Conservation (phyloP, 176 grass and related monocot species). For the Stipa capillata region DNA sequence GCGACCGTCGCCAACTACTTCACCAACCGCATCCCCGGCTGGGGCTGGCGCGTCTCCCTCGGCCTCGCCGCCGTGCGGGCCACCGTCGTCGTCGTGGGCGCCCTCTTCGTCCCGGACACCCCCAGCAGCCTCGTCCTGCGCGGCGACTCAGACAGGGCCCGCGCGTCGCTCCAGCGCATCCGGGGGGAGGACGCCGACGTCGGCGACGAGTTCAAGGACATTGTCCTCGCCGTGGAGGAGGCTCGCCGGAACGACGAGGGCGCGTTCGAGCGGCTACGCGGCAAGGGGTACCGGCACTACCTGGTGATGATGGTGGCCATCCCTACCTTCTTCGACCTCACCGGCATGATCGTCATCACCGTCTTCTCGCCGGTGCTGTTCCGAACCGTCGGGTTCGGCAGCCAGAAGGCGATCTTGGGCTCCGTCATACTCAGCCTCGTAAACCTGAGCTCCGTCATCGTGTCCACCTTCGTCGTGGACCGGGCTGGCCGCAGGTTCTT, state of each 20-base stretch:
- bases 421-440: conserved; percentile 34
- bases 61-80: conserved; percentile 52
- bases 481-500: conserved; percentile 32
- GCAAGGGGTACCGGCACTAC: conserved; percentile 38
- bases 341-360: conserved; percentile 40
- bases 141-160: conserved; percentile 27
- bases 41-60: conserved; percentile 66
- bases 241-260: conserved; percentile 30
- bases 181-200: conserved; percentile 21
- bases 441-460: background rate
- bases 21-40: conserved; percentile 30
- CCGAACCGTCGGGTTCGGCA: conserved; percentile 49
- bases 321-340: conserved; percentile 55
- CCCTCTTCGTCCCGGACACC: conserved; percentile 50
- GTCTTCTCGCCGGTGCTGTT: conserved; percentile 60
- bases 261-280: conserved; percentile 36
- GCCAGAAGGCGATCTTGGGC: conserved; percentile 36
- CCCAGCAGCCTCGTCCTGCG: conserved; percentile 53
- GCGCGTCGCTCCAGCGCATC: conserved; percentile 40
- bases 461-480: conserved; percentile 37
- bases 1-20: conserved; percentile 67
- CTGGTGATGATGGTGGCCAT: conserved; percentile 55
- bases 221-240: conserved; percentile 21
- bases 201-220: conserved; percentile 49
- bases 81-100: conserved; percentile 25